Conservation (phyloP, 2,329 filamentous ascomycete species). For the Mycosphaerelloides madeirae region DNA sequence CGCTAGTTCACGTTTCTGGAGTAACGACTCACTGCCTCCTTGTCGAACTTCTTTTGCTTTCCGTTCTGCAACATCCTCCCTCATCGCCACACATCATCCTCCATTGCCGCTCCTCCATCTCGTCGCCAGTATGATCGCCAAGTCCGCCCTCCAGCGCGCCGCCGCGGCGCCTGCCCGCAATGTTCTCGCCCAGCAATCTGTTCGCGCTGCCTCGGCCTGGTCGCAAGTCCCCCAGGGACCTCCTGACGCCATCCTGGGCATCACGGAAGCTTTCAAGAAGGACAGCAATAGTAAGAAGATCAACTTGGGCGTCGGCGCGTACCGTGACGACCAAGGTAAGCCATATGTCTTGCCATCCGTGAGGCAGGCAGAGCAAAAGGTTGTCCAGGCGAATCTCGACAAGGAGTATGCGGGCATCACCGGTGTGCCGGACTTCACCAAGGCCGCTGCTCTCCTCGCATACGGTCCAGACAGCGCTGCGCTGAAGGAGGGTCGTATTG, state of each 20-base stretch:
- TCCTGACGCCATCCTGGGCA: conserved; percentile 73
- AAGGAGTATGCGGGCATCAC: conserved; percentile 99
- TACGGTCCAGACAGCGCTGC: conserved; percentile 77
- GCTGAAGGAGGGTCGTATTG: conserved; percentile 69
- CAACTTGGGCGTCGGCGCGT: conserved; percentile 96
- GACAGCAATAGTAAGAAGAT: conserved; percentile 93
- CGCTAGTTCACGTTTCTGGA: too few relatives aligned
- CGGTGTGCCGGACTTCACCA: conserved; percentile 89
- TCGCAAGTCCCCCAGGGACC: conserved; percentile 87
- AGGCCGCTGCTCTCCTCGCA: conserved; percentile 82
- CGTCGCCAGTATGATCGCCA: conserved; percentile 27
- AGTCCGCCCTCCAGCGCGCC: conserved; percentile 28
- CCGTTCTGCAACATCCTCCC: too few relatives aligned
- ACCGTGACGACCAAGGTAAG: conserved; percentile 97
- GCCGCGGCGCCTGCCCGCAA: conserved; percentile 23
- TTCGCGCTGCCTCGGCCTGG: conserved; percentile 75
- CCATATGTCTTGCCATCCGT: conserved; percentile 96
- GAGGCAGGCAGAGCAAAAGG: conserved; percentile 78
- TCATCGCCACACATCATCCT: neutral
- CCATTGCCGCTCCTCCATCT: conserved; percentile 2
- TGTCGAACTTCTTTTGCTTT: too few relatives aligned
- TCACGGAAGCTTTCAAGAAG: conserved; percentile 99
- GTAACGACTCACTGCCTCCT: too few relatives aligned
- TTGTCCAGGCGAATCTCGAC: conserved; percentile 73
- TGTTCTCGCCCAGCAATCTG: conserved; percentile 33